Evolutionary conservation across 352 stramenopile species (phyloP), one percentile per base, ranked within the genome.

Genomic region (Blastocystis sp.): DNA sequence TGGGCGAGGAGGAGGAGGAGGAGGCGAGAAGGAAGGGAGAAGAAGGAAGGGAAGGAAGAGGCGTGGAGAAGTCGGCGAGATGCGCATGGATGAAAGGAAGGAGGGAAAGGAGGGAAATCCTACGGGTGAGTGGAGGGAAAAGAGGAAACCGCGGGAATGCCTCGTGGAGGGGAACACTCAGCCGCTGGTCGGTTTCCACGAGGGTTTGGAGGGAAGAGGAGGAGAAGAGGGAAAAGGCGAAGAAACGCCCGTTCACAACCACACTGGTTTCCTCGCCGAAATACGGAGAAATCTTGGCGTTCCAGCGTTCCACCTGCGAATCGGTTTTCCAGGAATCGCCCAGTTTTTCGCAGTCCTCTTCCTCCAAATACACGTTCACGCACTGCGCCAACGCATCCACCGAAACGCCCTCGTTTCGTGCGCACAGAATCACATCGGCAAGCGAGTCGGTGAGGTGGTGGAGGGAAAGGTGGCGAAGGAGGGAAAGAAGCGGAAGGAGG

Each of bases 1-100:
- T 91, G 93, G 91, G 0, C 90, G 19, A 4, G 92, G 59, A 34
- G 91, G 24, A 43, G 92, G 52, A 17, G 93, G 61, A 17, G 65
- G 34, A n/a, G 60, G 69, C 10, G 92, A 64, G 68, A 90, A 89
- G 45, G 66, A 92, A 4, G 74, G 87, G 43, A 87, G 90, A 42
- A 90, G 89, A 3, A 92, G 62, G 24, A 93, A 89, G 54, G 57
- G 52, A 45, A 87, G 64, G 60, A 94, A 19, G 3, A 45, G 76
- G 1, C 19, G 21, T 2, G 66, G 63, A 89, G 81, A 93, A 42
- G 38, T 9, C 54, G 63, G 10, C 40, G 3, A 84, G 21, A 52
- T 70, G 57, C 7, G 14, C 0, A 0, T 69, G 74, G 48, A 84
- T 52, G 6, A 84, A 69, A 2, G 52, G 34, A 7, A 84, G 14